Base-by-base conservation (phyloP, 2,329 filamentous ascomycete genomes). In the Dissoconium aciculare region DNA sequence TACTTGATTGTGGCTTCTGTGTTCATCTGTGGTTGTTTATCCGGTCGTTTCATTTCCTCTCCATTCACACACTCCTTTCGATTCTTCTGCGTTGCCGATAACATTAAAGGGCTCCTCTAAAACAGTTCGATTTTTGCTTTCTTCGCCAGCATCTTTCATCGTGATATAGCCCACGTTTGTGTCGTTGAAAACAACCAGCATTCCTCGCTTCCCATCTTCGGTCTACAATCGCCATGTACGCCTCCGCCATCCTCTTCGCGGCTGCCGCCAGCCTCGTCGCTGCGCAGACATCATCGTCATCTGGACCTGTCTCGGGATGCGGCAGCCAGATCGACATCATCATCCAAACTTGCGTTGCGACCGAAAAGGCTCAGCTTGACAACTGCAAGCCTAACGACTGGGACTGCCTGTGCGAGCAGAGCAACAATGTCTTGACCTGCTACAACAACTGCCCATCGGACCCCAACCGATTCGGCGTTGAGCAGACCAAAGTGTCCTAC, bases 371-470 rank as follows among this genome's bases (percentile, higher is more conserved):
- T 5, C 56, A 58, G 33, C 52, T 67, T 44, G 39, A 55, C 11
- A 43, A 41, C 27, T 70, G 67, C 52, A 42, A 38, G 17, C 32
- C 44, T 24, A 64, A 62, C 39, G 64, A 70, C 52, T 69, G 59
- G 54, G 52, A 57, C 43, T 76, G 72, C 54, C 57, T 73, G 16
- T 77, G 71, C 54, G 55, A 61, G 29, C 61, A 67, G 42, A 68
- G 65, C 50, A 62, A 49, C 21, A 44, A 44, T 28, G 40, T 52
- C 30, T 28, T 46, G 6, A 44, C 41, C 9, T 76, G 72, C 64
- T 75, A 72, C 58, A 66, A 67, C 59, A 71, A 72, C 59, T 76
- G 73, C 57, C 69, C 71, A 31, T 40, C 60, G 65, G 40, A 45
- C 44, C 38, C 56, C 11, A 52, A 50, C 29, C 43, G 47, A 23